phyloP scores from a whole-genome alignment of 441 rosid species.

The Gossypium davidsonii region DNA sequence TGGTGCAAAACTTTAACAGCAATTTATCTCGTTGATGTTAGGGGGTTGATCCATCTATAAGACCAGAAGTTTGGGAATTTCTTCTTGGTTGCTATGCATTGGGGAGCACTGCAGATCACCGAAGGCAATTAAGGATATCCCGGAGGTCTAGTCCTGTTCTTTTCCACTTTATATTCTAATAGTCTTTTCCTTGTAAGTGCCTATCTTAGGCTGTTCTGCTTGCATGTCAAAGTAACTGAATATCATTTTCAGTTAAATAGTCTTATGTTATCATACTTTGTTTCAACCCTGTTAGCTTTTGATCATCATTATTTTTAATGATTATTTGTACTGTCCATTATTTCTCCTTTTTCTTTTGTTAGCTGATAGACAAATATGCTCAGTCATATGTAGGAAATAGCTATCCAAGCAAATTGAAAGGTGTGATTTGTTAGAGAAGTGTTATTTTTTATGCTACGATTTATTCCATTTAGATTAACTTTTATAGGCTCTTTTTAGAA shows the following conservation, averaged over 20 bases:
- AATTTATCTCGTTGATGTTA: slow-evolving; percentile 32
- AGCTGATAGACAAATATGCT: not conserved
- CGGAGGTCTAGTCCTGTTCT: slow-evolving; percentile 50
- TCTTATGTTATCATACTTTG: not conserved
- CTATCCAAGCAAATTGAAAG: not conserved
- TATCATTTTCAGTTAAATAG: slow-evolving; percentile 2
- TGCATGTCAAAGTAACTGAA: slow-evolving; percentile 10
- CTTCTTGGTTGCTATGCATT: slow-evolving; percentile 86
- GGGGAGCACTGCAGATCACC: slow-evolving; percentile 72
- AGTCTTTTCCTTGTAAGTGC: slow-evolving; percentile 8
- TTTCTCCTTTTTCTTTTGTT: not conserved
- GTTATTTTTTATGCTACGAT: not conserved
- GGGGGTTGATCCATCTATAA: slow-evolving; percentile 92
- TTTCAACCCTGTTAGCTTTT: not conserved
- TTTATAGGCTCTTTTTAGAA: not conserved
- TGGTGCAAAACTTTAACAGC: not conserved
- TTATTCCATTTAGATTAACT: not conserved
- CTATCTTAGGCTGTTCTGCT: slow-evolving; percentile 11
- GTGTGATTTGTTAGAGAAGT: not conserved
- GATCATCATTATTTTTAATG: not conserved
- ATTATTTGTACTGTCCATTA: not conserved
- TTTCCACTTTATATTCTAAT: slow-evolving; percentile 11
- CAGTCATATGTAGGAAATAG: not conserved
- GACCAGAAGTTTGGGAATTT: slow-evolving; percentile 98
- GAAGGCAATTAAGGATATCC: slow-evolving; percentile 66